Percentiles rank a stretch among this genome's conserved stretches.
phyloP scores from a whole-genome alignment of 257 asterid genomes.

The Cruciata laevipes region DNA sequence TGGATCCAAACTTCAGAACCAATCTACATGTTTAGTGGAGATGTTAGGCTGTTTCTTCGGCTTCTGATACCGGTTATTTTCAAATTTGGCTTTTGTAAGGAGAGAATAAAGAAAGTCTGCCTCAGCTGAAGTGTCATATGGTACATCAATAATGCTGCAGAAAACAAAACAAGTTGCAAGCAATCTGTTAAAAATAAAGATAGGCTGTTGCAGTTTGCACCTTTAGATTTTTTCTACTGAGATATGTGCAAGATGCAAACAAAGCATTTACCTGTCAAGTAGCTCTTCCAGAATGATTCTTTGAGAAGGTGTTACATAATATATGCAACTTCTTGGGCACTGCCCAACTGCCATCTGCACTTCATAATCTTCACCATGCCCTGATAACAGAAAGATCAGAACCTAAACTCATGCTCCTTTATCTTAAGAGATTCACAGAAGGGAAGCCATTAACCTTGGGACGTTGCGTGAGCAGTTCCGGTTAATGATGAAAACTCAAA shows the following conservation, averaged over 20 bases:
- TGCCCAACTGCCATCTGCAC: slow-evolving; percentile 70
- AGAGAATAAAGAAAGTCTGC: slow-evolving; percentile 70
- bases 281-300: slow-evolving; percentile 84
- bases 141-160: slow-evolving; percentile 55
- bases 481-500: slow-evolving; percentile 60
- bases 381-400: slow-evolving; percentile 23
- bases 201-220: neutral
- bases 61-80: slow-evolving; percentile 59
- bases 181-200: slow-evolving; percentile 5
- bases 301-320: slow-evolving; percentile 85
- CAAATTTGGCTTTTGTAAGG: slow-evolving; percentile 59
- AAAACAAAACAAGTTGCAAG: neutral
- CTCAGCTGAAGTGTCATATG: slow-evolving; percentile 86
- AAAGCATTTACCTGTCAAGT: slow-evolving; percentile 42
- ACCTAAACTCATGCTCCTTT: neutral
- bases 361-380: slow-evolving; percentile 50
- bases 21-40: slow-evolving; percentile 50
- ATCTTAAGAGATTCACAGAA: neutral
- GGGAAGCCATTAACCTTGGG: slow-evolving; percentile 48
- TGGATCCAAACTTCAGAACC: slow-evolving; percentile 28
- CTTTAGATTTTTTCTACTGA: neutral
- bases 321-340: slow-evolving; percentile 87
- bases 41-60: slow-evolving; percentile 50
- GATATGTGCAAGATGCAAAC: neutral
- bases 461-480: slow-evolving; percentile 60